Evolutionary conservation across 352 stramenopile genomes (phyloP).

Genomic region (Blastocystis sp.): DNA sequence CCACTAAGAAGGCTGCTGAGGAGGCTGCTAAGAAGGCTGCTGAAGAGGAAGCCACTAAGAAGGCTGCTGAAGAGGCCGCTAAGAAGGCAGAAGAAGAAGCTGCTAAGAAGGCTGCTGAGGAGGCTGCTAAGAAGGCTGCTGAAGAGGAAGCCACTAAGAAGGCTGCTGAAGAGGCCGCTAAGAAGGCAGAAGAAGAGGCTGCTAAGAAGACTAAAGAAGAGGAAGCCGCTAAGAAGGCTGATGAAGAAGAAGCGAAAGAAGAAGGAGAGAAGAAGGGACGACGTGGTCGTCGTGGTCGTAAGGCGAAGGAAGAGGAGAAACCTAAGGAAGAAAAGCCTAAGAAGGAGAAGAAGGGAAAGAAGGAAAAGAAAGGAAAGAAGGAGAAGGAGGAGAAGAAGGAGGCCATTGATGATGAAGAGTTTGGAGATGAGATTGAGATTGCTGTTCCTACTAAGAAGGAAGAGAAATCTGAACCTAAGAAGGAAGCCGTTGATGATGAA

Average conservation of each 20-base stretch:
- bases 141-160: not conserved
- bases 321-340: slow-evolving; percentile 18
- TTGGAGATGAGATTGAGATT: slow-evolving; percentile 44
- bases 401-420: slow-evolving; percentile 25
- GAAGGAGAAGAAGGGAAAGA: slow-evolving; percentile 42
- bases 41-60: slow-evolving; percentile 13
- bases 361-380: slow-evolving; percentile 47
- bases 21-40: slow-evolving; percentile 20
- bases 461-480: slow-evolving; percentile 3
- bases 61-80: not conserved
- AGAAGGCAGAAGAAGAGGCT: slow-evolving; percentile 27
- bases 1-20: not conserved
- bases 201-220: not conserved
- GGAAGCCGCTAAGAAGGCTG: not conserved
- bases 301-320: slow-evolving; percentile 31
- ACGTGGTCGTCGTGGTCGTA: slow-evolving; percentile 19
- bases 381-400: slow-evolving; percentile 12
- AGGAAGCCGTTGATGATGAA: slow-evolving; percentile 24
- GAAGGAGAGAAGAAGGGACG: slow-evolving; percentile 41
- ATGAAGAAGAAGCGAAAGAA: slow-evolving; percentile 26
- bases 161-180: too few relatives aligned
- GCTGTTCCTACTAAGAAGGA: slow-evolving; percentile 13
- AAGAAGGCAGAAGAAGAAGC: not conserved
- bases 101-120: slow-evolving; percentile 12
- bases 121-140: slow-evolving; percentile 27